Base-by-base conservation (phyloP, 2,329 filamentous ascomycete genomes). In the Pezicula rhizophila region DNA sequence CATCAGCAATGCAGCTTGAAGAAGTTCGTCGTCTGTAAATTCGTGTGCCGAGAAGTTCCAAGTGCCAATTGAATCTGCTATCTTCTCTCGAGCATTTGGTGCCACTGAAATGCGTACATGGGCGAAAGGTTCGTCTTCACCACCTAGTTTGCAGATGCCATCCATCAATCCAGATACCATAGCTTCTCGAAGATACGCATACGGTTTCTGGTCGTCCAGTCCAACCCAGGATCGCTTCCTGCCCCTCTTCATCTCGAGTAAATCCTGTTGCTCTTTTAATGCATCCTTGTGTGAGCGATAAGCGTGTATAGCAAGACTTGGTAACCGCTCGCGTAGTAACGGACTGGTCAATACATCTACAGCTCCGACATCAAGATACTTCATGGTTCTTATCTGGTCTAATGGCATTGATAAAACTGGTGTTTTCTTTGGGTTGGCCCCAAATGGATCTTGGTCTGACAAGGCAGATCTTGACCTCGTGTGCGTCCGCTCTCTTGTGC, bases 161-260 rank as follows among this genome's bases (percentile, higher is more conserved):
- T 84, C 85, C 87, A 96, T 93, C 49, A 96, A 76, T 49, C 84
- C 84, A 1, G 89, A 93, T 5, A 96, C 91, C 89, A 96, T 96
- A 44, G 87, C 88, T 70, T 96, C 91, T 52, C 91, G 79, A 47
- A 96, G 71, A 68, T 96, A 96, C 14, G 89, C 84, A 69, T 90
- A 96, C 1, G 90, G 89, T 64, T 91, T 86, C 58, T 89, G 80
- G 57, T 92, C 87, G 61, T 88, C 81, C 10, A 95, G 78, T 23
- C 91, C 90, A 38, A 96, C 89, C 91, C 91, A 96, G 0, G 91
- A 96, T 46, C 89, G 80, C 67, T 95, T 95, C 48, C 90, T 79
- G 40, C 84, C 82, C 57, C 85, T 82, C 61, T 85, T 85, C 51
- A 85, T 74, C 51, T 87, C 85, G 49, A 90, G 64, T 52, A 90